Conservation (phyloP, 768 basidiomycete genomes). For the Boletus huronensis region DNA sequence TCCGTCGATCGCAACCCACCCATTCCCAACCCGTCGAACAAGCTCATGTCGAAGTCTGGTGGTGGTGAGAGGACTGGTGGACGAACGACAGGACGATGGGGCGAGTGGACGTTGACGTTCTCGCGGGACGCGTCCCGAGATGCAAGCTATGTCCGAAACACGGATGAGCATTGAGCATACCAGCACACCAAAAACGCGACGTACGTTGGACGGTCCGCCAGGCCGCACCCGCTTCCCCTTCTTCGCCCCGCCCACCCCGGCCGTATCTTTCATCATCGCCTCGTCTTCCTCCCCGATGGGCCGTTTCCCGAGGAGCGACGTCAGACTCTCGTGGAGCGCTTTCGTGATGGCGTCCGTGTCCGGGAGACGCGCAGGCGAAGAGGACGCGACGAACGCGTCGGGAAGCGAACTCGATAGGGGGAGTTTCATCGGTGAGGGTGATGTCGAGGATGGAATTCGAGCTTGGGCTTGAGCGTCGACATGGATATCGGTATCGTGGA, state of each 20-base stretch:
- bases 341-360: constrained; percentile 49
- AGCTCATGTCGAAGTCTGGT: constrained; percentile 30
- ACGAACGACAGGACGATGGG: constrained; percentile 2
- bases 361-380: constrained; percentile 33
- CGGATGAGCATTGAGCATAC: not conserved
- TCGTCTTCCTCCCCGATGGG: constrained; percentile 38
- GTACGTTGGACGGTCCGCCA: constrained; percentile 36
- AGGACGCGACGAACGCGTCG: constrained; percentile 13
- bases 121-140: constrained; percentile 40
- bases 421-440: constrained; percentile 52
- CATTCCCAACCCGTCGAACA: constrained; percentile 21
- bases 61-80: not conserved
- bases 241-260: constrained; percentile 13
- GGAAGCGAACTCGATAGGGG: constrained; percentile 20
- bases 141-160: constrained; percentile 11
- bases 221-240: constrained; percentile 39
- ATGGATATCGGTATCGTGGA: constrained; percentile 20
- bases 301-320: constrained; percentile 67
- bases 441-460: constrained; percentile 57
- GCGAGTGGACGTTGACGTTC: constrained; percentile 6
- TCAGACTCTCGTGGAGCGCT: constrained; percentile 66
- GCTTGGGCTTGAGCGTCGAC: constrained; percentile 15
- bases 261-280: constrained; percentile 10
- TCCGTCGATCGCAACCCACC: constrained; percentile 27
- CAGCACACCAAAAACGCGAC: not conserved